These are phyloP conservation scores for Ustilago nuda DNA, from an alignment of 1,284 basidiomycete species.

Conservation along the genomic window DNA sequence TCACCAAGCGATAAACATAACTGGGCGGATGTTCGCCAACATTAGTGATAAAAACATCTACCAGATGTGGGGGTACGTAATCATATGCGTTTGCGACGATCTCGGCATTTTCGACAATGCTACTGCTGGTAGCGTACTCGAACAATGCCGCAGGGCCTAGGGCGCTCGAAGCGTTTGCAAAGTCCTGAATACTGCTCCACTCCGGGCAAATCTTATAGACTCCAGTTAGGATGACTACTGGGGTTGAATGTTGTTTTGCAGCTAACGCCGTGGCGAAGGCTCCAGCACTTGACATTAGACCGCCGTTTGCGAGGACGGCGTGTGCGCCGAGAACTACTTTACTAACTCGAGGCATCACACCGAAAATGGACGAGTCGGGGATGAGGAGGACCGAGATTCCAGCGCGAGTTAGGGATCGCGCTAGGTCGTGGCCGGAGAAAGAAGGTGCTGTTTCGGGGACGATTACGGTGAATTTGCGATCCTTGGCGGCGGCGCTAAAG, in stretches of 20 bases:
- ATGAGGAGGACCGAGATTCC: conserved; percentile 94
- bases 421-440: conserved; percentile 88
- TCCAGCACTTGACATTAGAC: conserved; percentile 88
- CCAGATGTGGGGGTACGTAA: conserved; percentile 89
- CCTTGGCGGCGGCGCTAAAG: conserved; percentile 87
- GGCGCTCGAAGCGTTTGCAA: conserved; percentile 10
- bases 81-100: conserved; percentile 93
- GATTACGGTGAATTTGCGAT: conserved; percentile 94
- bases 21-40: conserved; percentile 71
- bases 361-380: conserved; percentile 93
- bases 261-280: conserved; percentile 86
- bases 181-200: conserved; percentile 78
- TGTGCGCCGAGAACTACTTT: conserved; percentile 95
- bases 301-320: conserved; percentile 92
- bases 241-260: conserved; percentile 90
- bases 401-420: conserved; percentile 75
- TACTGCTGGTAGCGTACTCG: conserved; percentile 38
- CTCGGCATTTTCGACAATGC: conserved; percentile 84
- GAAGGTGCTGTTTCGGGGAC: conserved; percentile 94
- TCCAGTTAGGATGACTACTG: conserved; percentile 92
- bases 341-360: conserved; percentile 94
- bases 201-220: conserved; percentile 95
- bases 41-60: conserved; percentile 95
- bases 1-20: conserved; percentile 68
- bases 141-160: conserved; percentile 72